phyloP scores from a whole-genome alignment of 2,329 filamentous ascomycete genomes.

The Stagonosporopsis cucurbitacearum region DNA sequence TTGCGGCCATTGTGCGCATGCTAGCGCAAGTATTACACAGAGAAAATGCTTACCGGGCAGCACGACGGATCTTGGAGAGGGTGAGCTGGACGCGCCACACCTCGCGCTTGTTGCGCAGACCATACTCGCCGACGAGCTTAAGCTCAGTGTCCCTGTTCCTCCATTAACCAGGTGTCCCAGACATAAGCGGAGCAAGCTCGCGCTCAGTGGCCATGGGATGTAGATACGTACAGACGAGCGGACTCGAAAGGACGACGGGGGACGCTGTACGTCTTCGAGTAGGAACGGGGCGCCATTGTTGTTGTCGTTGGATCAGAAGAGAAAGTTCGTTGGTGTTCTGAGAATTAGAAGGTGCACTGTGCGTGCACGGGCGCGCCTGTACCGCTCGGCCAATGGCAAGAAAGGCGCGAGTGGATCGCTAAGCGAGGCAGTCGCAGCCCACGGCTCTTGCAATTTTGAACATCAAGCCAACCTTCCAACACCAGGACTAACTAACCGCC shows the following conservation, averaged over 20 bases:
- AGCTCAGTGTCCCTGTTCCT: conserved; percentile 91
- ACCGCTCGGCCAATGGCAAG: conserved; percentile 9
- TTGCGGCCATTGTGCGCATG: conserved; percentile 16
- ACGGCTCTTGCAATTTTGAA: conserved; percentile 15
- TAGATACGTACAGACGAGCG: conserved; percentile 94
- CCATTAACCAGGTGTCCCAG: conserved; percentile 75
- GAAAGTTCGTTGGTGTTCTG: conserved; percentile 28
- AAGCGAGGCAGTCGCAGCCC: conserved; percentile 18
- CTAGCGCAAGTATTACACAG: conserved; percentile 17
- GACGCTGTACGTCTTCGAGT: conserved; percentile 99
- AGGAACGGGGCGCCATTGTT: conserved; percentile 66
- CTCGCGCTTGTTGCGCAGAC: conserved; percentile 99
- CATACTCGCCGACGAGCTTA: conserved; percentile 99
- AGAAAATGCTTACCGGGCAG: conserved; percentile 80
- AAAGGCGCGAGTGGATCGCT: conserved; percentile 14
- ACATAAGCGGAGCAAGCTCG: conserved; percentile 98
- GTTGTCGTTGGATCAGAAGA: conserved; percentile 40
- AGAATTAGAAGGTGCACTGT: conserved; percentile 18
- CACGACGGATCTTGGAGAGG: conserved; percentile 99
- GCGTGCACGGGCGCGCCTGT: conserved; percentile 7
- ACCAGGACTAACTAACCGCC: conserved; percentile 17
- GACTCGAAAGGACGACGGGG: conserved; percentile 98
- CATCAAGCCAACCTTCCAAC: conserved; percentile 3
- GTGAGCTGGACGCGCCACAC: conserved; percentile 99
- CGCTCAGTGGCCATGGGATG: conserved; percentile 87